phyloP scores from a whole-genome alignment of 2,329 filamentous ascomycete species.

The Nigrospora sphaerica region DNA sequence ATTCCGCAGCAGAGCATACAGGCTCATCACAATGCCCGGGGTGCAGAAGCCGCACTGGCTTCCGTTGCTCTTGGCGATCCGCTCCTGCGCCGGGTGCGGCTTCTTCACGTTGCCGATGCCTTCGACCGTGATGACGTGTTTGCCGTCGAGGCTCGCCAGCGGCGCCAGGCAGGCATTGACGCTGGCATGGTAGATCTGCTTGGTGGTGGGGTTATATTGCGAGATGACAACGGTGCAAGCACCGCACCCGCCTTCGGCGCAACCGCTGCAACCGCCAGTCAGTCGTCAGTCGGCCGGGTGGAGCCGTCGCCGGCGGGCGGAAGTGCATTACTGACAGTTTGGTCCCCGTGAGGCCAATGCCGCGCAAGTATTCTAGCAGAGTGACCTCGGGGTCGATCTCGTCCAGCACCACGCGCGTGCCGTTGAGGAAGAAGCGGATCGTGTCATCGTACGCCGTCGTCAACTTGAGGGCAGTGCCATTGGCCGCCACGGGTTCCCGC shows the following conservation, averaged over 20 bases:
- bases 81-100: conserved; percentile 85
- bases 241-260: conserved; percentile 92
- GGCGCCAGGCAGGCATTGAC: conserved; percentile 95
- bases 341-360: conserved; percentile 88
- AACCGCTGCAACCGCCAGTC: conserved; percentile 48
- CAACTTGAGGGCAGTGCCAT: conserved; percentile 38
- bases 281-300: not conserved
- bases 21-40: conserved; percentile 94
- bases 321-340: conserved; percentile 55
- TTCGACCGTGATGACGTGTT: conserved; percentile 96
- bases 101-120: conserved; percentile 84
- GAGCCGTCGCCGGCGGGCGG: not conserved
- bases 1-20: conserved; percentile 89
- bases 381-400: conserved; percentile 87
- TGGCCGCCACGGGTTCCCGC: conserved; percentile 18
- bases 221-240: conserved; percentile 94
- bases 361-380: conserved; percentile 84
- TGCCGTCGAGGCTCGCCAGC: conserved; percentile 87
- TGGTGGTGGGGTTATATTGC: conserved; percentile 87
- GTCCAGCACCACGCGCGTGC: conserved; percentile 80
- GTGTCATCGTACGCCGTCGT: conserved; percentile 80
- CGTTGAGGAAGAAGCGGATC: conserved; percentile 88
- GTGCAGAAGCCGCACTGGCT: conserved; percentile 95
- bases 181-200: conserved; percentile 89
- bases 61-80: conserved; percentile 84